These are phyloP conservation scores for Fusarium brevicatenulatum DNA, from an alignment of 2,329 filamentous ascomycete genomes.

Conservation along the genomic window DNA sequence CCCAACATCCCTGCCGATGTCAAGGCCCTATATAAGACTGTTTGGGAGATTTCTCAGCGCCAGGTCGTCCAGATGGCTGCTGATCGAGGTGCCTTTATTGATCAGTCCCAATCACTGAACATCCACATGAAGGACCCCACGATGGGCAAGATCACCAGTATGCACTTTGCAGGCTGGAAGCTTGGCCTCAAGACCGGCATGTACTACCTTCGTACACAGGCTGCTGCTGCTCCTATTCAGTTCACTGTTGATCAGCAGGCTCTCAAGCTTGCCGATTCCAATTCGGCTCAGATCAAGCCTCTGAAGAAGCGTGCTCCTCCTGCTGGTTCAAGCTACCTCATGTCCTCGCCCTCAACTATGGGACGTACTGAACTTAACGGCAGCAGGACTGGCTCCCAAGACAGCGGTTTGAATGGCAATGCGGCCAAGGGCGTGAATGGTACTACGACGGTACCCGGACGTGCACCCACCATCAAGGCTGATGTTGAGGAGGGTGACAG, in stretches of 20 bases:
- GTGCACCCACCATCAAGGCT: constrained; percentile 77
- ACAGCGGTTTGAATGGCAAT: constrained; percentile 63
- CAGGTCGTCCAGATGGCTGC: constrained; percentile 97
- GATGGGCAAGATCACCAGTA: constrained; percentile 99
- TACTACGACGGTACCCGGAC: constrained; percentile 73
- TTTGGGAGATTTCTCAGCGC: constrained; percentile 98
- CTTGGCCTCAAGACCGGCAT: constrained; percentile 99
- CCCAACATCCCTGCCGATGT: constrained; percentile 95
- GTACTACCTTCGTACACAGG: constrained; percentile 99
- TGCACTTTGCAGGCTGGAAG: constrained; percentile 99
- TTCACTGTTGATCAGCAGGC: constrained; percentile 99
- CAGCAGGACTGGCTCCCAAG: constrained; percentile 61
- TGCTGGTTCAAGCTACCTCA: constrained; percentile 57
- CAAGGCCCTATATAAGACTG: constrained; percentile 98
- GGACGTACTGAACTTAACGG: constrained; percentile 73
- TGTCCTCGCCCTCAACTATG: constrained; percentile 68
- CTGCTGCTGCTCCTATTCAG: constrained; percentile 95
- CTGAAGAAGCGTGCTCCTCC: constrained; percentile 77
- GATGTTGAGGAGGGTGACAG: constrained; percentile 81
- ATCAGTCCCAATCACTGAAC: constrained; percentile 98
- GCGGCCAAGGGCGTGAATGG: constrained; percentile 65
- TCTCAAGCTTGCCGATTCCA: constrained; percentile 86
- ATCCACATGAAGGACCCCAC: constrained; percentile 99
- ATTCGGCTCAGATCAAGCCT: constrained; percentile 71
- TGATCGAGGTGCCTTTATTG: constrained; percentile 97